Evolutionary conservation across 371 early-diverging fungal species (phyloP), one percentile per base, ranked within the genome.

Genomic region (Apophysomyces trapeziformis): DNA sequence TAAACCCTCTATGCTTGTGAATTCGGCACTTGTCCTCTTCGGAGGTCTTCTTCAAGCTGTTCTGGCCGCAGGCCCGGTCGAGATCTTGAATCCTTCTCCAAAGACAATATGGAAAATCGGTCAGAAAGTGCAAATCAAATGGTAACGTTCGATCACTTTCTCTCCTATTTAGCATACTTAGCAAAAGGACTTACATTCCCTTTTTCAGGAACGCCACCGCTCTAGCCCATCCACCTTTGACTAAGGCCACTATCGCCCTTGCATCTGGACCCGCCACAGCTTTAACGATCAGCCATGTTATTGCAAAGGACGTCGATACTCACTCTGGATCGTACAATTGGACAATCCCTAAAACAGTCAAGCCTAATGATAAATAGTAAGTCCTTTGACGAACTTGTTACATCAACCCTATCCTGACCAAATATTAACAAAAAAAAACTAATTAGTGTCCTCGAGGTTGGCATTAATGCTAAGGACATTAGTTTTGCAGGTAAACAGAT

Each of bases 251-350:
- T 26, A 71, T 81, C 66, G 73, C 75, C 38, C 68, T 78, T 18
- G 82, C 82, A 38, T 78, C 82, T 4, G 82, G 82, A 26, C 71
- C 79, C 21, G 71, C 82, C n/a, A 60, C 74, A 43, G 63, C 73
- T 5, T 70, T 81, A 4, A 45, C 57, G 9, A 71, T 81, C 43
- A 70, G 78, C 64, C 71, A 73, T 16, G 59, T 78, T 8, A 76
- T 81, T 68, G 82, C 77, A 36, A 54, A 72, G n/a, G 65, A 68
- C 58, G 74, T 78, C 18, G 37, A 61, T 45, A 72, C 72, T 36
- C 59, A 56, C 35, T 36, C 63, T n/a, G 82, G 82, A 44, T 56
- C 66, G 3, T 81, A 81, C 60, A 62, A 56, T 11, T 81, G 82
- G 82, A 78, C 63, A 21, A 64, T 81, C 46, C 82, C 82, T 26